These are phyloP conservation scores for Trichoderma guizhouense DNA, from an alignment of 2,329 filamentous ascomycete species.

Conservation along the genomic window DNA sequence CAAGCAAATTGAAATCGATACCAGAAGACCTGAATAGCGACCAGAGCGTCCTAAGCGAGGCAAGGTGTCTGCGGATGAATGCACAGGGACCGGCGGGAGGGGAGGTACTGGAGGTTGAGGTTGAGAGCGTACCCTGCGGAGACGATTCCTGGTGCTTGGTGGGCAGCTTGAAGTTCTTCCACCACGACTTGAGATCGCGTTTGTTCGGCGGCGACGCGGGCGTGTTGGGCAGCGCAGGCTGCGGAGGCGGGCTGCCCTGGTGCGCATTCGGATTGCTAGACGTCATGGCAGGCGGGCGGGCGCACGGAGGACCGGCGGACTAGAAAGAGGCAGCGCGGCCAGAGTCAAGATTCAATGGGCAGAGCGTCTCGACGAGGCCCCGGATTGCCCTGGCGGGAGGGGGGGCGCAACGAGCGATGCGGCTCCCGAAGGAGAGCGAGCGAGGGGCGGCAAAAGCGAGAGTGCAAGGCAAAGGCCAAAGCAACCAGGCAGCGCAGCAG, in stretches of 20 bases:
- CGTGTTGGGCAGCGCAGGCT: constrained; percentile 33
- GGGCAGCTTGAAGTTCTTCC: constrained; percentile 86
- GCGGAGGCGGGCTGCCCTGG: constrained; percentile 31
- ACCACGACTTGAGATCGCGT: constrained; percentile 91
- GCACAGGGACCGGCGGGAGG: not conserved
- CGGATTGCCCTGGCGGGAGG: not conserved
- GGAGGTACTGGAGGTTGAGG: not conserved
- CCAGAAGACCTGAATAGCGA: constrained; percentile 12
- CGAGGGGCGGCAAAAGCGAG: not conserved
- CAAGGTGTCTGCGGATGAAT: constrained; percentile 14
- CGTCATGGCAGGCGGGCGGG: constrained; percentile 30
- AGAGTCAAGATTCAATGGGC: not conserved
- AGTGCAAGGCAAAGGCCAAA: not conserved
- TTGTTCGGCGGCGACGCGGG: constrained; percentile 72
- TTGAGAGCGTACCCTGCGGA: constrained; percentile 43
- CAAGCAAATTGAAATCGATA: constrained; percentile 17
- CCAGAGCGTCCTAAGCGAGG: not conserved
- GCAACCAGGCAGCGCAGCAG: not conserved
- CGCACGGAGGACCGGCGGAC: not conserved
- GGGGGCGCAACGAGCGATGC: constrained; percentile 1
- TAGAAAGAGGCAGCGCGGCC: constrained; percentile 1
- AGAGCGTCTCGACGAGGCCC: not conserved
- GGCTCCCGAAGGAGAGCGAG: not conserved
- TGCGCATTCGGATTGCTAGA: constrained; percentile 34
- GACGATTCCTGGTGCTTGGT: constrained; percentile 52